These are phyloP conservation scores for Glycine tomentella DNA, from an alignment of 306 rosid species.

Conservation along the genomic window DNA sequence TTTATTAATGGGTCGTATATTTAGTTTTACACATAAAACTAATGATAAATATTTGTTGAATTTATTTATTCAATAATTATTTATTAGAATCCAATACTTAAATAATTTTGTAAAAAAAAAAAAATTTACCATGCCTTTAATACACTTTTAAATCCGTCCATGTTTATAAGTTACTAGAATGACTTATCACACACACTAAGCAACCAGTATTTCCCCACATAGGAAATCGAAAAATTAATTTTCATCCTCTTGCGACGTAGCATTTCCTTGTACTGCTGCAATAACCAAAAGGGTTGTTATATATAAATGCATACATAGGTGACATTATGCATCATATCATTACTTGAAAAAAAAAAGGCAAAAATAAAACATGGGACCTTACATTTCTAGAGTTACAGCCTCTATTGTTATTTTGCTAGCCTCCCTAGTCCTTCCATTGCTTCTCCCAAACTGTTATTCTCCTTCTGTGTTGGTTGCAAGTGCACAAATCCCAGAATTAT, in stretches of 20 bases:
- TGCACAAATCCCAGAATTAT: not conserved
- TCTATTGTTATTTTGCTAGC: conserved; percentile 38
- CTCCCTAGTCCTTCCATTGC: conserved; percentile 20
- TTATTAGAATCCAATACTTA: too few species aligned
- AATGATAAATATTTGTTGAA: too few species aligned
- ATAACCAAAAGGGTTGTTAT: not conserved
- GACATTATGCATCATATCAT: not conserved
- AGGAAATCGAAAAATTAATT: too few species aligned
- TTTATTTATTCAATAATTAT: too few species aligned
- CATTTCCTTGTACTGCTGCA: not conserved
- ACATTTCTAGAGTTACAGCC: not conserved
- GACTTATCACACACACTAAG: too few species aligned
- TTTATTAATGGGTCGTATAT: too few species aligned
- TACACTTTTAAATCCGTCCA: too few species aligned
- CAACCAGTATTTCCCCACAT: too few species aligned
- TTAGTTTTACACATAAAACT: too few species aligned
- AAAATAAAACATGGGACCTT: conserved; percentile 37
- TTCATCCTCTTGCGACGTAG: not conserved
- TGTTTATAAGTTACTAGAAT: too few species aligned
- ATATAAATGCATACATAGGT: not conserved
- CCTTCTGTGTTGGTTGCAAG: not conserved
- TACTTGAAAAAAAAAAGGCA: not conserved
- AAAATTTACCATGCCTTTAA: too few species aligned
- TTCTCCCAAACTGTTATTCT: conserved; percentile 38
- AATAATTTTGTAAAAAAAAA: too few species aligned